Evolutionary conservation across 1,284 basidiomycete genomes (phyloP).

Genomic region (Sporisorium scitamineum): DNA sequence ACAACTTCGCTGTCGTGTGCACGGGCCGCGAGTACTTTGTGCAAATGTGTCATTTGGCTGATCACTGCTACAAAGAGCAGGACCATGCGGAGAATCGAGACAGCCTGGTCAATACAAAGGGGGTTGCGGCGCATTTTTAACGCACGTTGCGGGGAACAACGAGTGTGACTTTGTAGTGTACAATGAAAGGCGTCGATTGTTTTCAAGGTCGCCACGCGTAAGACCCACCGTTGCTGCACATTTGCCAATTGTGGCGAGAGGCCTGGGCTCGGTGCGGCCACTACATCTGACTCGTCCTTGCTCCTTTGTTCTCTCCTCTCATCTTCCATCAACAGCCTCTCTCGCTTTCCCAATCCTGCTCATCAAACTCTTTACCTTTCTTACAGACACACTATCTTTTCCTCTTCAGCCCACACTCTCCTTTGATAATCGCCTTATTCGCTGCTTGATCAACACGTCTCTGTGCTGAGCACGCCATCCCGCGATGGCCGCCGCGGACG

Average conservation of each 20-base stretch:
- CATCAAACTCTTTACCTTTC: too few relatives aligned
- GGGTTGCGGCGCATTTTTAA: background rate
- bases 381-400: background rate
- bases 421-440: background rate
- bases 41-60: background rate
- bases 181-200: background rate
- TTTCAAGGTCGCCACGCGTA: background rate
- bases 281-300: background rate
- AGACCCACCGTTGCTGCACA: background rate
- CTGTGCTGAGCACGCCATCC: too few relatives aligned
- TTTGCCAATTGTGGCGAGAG: background rate
- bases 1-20: background rate
- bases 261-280: too few relatives aligned
- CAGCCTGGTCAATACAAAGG: slow-evolving; percentile 3
- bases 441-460: background rate
- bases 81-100: slow-evolving; percentile 2
- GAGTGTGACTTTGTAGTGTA: slow-evolving; percentile 7
- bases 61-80: background rate
- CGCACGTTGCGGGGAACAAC: background rate
- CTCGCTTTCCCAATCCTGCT: too few relatives aligned
- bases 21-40: background rate
- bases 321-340: too few relatives aligned
- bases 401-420: too few relatives aligned
- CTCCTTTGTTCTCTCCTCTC: background rate
- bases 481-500: too few relatives aligned